Base-by-base conservation (phyloP, 805 yeast species). In the Tetrapisispora arboricola region DNA sequence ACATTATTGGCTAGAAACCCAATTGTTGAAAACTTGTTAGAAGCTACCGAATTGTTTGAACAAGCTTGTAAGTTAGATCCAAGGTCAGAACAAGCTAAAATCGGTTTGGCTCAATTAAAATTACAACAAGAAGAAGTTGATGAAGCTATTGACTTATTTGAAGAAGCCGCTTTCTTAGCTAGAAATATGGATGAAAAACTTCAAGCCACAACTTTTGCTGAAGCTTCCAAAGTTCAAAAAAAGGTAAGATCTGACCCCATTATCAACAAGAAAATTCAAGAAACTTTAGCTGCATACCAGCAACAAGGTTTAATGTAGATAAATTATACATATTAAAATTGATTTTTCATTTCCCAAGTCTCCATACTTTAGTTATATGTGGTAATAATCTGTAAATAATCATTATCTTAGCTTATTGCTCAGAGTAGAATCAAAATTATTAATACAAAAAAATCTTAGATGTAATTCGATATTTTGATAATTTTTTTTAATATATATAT, bases 151-250 rank as follows among this genome's bases (percentile, higher is more conserved):
- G 67, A 66, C 46, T 72, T 82, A 58, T 88, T 90, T 60, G 92
- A 84, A 67, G 84, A 80, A 57, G 81, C 90, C 44, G 79, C 92
- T 41, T 73, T 73, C 43, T 72, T 88, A 51, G 82, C 95, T 18
- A 81, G 97, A 73, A 74, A 84, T 38, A 71, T 76, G 39, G 86
- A 81, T 45, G 97, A 90, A 67, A 83, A 85, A 68, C 71, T 83
- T 41, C 96, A 86, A 68, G 92, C 95, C 42, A 79, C 86, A 47
- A 80, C 92, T 16, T 83, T 84, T 54, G 88, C 90, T 45, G 96
- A 86, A 67, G 96, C 96, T 48, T 78, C 95, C 38, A 84, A 83
- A 63, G 77, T 87, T 67, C 98, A 92, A 71, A 67, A 78, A 57
- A 77, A 80, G 57, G 76, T 92, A 53, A 78, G 72, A 65, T 64